Base-by-base conservation (phyloP, 768 basidiomycete genomes). In the Cubamyces lactineus region DNA sequence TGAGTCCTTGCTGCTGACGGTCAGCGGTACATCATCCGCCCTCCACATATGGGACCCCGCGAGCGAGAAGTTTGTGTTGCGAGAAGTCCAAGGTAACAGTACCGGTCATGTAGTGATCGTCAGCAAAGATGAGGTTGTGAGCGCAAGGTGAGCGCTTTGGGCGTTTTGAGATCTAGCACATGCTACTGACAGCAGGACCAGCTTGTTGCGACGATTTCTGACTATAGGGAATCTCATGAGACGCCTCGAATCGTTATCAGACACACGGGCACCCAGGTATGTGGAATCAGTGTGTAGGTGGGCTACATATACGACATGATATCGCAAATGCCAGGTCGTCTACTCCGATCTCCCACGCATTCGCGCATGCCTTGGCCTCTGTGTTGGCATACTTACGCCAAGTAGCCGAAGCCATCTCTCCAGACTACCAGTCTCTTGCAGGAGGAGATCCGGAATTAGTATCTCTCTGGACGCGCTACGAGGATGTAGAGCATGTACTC, bases 21-120 rank as follows among this genome's bases (percentile, higher is more conserved):
- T 87, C 5, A 75, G 88, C 34, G 92, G 92, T 45, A 80, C 84
- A 5, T 89, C 91, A 0, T 92, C 92, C 16, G 67, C 77, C 5
- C 75, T 89, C 28, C 83, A 88, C 70, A 73, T 74, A 9, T 94
- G 92, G 92, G 81, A 91, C 70, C 47, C 73, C 0, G 34, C 38
- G 2, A 69, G 69, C 2, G 87, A 91, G 65, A 78, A 75, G 17
- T 94, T 96, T 67, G 70, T 83, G 2, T 82, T 83, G 58, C 69
- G 75, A 12, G 75, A 73, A 3, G 67, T 79, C 0, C 66, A 71
- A 16, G 70, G 76, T 26, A 77, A 73, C 15, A 70, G 76, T 21
- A 71, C 58, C 42, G 72, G 75, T 0, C 66, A 75, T 43, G 62
- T 89, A 6, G 65, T 84, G 24, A 71, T 89, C 4, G 82, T 86